These are phyloP conservation scores for Phialocephala sp. DNA, from an alignment of 2,329 filamentous ascomycete genomes.

Conservation along the genomic window DNA sequence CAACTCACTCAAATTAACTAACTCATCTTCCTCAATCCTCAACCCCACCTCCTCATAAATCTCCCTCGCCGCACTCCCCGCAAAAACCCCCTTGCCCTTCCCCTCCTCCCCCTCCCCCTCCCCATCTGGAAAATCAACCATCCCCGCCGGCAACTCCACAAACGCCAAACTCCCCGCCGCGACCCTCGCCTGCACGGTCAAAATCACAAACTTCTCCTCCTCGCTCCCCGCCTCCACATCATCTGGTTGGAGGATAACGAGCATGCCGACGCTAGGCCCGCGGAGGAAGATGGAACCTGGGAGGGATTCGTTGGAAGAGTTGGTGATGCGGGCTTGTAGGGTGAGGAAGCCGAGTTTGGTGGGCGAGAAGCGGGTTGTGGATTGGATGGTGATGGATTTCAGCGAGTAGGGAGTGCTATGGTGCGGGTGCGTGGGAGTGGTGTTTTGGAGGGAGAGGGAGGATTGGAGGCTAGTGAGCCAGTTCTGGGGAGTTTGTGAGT, in stretches of 20 bases:
- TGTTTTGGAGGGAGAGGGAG: neutral
- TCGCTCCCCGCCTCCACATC: slow-evolving; percentile 46
- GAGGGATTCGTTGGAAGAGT: neutral
- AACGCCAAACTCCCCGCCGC: slow-evolving; percentile 21
- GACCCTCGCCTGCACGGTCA: slow-evolving; percentile 52
- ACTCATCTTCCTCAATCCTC: slow-evolving; percentile 54
- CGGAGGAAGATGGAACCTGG: neutral
- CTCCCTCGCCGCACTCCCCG: slow-evolving; percentile 63
- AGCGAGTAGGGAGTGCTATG: neutral
- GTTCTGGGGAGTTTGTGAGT: neutral
- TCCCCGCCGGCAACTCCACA: slow-evolving; percentile 22
- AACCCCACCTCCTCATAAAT: slow-evolving; percentile 66
- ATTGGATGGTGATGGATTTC: neutral
- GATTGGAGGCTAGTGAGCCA: neutral
- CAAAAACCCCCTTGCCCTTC: slow-evolving; percentile 46
- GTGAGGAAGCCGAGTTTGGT: neutral
- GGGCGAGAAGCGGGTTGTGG: neutral
- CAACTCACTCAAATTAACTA: slow-evolving; percentile 59
- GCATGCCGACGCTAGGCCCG: slow-evolving; percentile 61
- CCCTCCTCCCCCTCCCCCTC: too few relatives aligned
- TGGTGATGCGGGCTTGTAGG: neutral
- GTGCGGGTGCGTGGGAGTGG: neutral
- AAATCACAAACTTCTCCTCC: slow-evolving; percentile 58
- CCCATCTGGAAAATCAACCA: slow-evolving; percentile 13
- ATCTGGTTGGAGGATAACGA: slow-evolving; percentile 53